These are phyloP conservation scores for Takashimella koratensis DNA, from an alignment of 1,284 basidiomycete species.

Conservation along the genomic window DNA sequence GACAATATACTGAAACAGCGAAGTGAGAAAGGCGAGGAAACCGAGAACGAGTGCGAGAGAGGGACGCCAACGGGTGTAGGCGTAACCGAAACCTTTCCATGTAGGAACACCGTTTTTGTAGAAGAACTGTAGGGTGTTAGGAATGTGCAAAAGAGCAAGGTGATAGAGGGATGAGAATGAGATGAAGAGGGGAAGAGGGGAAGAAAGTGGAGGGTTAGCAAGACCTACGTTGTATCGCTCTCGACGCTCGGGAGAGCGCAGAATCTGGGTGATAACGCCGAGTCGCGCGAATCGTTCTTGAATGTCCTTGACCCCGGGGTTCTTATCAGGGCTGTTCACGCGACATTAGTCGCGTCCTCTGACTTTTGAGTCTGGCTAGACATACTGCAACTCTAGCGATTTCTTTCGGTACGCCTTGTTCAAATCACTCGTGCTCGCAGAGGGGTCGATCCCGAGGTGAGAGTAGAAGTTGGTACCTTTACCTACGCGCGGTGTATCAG, in stretches of 20 bases:
- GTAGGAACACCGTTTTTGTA: slow-evolving; percentile 49
- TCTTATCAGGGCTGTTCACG: slow-evolving; percentile 82
- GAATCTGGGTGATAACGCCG: slow-evolving; percentile 76
- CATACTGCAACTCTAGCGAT: slow-evolving; percentile 80
- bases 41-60: slow-evolving; percentile 71
- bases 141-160: neutral
- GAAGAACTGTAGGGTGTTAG: slow-evolving; percentile 45
- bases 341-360: neutral
- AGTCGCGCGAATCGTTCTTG: slow-evolving; percentile 84
- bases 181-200: neutral
- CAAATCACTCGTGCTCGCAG: slow-evolving; percentile 69
- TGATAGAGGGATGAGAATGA: too few species aligned
- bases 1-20: slow-evolving; percentile 71
- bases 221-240: slow-evolving; percentile 60
- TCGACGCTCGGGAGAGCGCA: slow-evolving; percentile 69
- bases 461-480: slow-evolving; percentile 88
- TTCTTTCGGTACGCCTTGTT: slow-evolving; percentile 83
- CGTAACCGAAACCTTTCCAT: slow-evolving; percentile 60
- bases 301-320: slow-evolving; percentile 70
- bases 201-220: neutral
- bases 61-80: slow-evolving; percentile 87
- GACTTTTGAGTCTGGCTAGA: slow-evolving; percentile 11
- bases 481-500: slow-evolving; percentile 48
- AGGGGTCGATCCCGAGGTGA: slow-evolving; percentile 68
- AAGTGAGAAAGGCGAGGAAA: slow-evolving; percentile 71